Base-by-base conservation (phyloP, 257 asterid genomes). In the Nicotiana tabacum region DNA sequence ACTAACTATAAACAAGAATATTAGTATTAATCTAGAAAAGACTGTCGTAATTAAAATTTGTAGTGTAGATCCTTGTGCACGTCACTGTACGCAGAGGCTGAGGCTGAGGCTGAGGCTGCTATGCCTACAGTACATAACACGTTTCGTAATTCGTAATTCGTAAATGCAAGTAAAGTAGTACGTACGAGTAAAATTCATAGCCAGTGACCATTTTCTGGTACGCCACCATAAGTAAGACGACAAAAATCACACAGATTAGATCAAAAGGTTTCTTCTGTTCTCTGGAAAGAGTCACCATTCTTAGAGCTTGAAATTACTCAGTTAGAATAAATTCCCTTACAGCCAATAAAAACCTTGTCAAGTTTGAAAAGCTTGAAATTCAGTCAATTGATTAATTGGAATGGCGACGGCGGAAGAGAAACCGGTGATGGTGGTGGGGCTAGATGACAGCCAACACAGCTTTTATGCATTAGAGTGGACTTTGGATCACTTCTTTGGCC, bases 381-480 rank as follows among this genome's bases (percentile, higher is more conserved):
- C 48, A 43, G 48, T 43, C 48, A 43, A 43, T 43, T 43, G 48
- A 43, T 11, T 9, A 43, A 9, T 43, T 43, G 18, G 32, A 6
- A 66, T 69, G 83, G 76, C 58, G 80, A 82, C 83, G 39, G 32
- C 81, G 80, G 76, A 60, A 85, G 97, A 91, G 88, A 95, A 92
- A 83, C 66, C 95, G 39, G 97, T 89, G 83, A 91, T 94, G 95
- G 93, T 95, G 84, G 91, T 94, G 16, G 99, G 94, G 10, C 2
- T 94, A 3, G 97, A 95, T 84, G 97, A 94, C 57, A 95, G 99
- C 84, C 96, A 92, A 13, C 93, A 91, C 83, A 92, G 99, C 84
- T 88, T 81, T 84, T 87, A 92, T 80, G 99, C 98, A 64, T 80
- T 94, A 86, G 89, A 93, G 65, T 95, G 99, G 99, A 89, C 92